Evolutionary conservation across 2,329 filamentous ascomycete genomes (phyloP).

Genomic region (Plenodomus biglobosus): DNA sequence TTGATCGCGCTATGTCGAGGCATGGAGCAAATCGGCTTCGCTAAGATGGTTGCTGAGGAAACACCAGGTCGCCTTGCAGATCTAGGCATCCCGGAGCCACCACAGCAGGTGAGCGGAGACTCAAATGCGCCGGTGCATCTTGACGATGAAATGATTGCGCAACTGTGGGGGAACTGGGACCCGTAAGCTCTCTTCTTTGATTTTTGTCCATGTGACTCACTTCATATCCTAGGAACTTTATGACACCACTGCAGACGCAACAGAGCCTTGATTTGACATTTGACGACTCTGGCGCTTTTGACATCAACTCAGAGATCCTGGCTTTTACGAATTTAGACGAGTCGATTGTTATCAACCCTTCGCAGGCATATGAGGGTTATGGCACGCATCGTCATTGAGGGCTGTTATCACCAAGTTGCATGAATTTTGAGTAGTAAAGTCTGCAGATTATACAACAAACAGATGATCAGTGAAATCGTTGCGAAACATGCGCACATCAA

Average conservation of each 20-base stretch:
- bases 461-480: not conserved
- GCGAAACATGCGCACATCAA: not conserved
- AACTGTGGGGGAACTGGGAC: conserved; percentile 38
- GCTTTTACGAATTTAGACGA: conserved; percentile 37
- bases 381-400: not conserved
- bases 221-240: conserved; percentile 24
- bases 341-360: conserved; percentile 32
- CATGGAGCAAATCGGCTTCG: conserved; percentile 42
- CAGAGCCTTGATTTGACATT: conserved; percentile 38
- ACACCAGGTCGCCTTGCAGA: conserved; percentile 36
- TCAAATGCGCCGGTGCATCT: conserved; percentile 18
- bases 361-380: conserved; percentile 17
- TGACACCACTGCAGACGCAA: conserved; percentile 39
- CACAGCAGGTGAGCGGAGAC: conserved; percentile 1
- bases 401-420: not conserved
- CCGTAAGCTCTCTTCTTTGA: conserved; percentile 23
- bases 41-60: conserved; percentile 39
- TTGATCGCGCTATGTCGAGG: conserved; percentile 22
- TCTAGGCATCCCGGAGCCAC: conserved; percentile 30
- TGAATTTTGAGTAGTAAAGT: not conserved
- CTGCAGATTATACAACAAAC: not conserved
- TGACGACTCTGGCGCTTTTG: conserved; percentile 36
- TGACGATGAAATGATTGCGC: conserved; percentile 33
- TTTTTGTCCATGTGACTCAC: not conserved
- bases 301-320: conserved; percentile 34